Evolutionary conservation across 2,329 filamentous ascomycete species (phyloP).

Genomic region (Exophiala oligosperma): DNA sequence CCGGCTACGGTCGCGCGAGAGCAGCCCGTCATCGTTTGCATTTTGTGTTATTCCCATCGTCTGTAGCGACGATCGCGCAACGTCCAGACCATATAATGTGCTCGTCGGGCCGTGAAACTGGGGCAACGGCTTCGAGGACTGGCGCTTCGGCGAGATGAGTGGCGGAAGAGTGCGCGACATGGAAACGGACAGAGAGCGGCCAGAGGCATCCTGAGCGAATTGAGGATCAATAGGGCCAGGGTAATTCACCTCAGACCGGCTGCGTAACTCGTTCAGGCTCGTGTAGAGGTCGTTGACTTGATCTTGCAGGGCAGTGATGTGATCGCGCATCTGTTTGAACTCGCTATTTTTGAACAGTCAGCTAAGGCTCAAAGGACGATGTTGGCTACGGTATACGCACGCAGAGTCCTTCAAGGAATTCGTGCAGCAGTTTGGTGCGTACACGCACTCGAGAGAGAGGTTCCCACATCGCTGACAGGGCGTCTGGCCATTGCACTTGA

Average conservation of each 20-base stretch:
- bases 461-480: constrained; percentile 67
- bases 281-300: constrained; percentile 78
- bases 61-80: constrained; percentile 82
- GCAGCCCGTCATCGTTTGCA: constrained; percentile 58
- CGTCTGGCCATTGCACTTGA: constrained; percentile 65
- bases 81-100: constrained; percentile 78
- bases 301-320: constrained; percentile 74
- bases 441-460: constrained; percentile 62
- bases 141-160: constrained; percentile 36
- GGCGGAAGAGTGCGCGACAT: constrained; percentile 27
- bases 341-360: constrained; percentile 53
- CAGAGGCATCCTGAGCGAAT: constrained; percentile 29
- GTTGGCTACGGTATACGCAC: constrained; percentile 37
- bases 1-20: constrained; percentile 56
- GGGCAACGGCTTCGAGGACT: constrained; percentile 56
- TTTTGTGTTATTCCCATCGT: constrained; percentile 81
- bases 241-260: constrained; percentile 36
- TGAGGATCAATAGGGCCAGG: constrained; percentile 18
- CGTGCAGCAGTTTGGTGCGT: constrained; percentile 66
- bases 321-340: constrained; percentile 76
- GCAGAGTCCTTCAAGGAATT: constrained; percentile 90
- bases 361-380: not conserved
- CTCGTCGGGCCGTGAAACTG: constrained; percentile 84
- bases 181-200: constrained; percentile 29
- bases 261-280: constrained; percentile 67